A percentile compares a stretch with the other conserved stretches of the same genome.
Evolutionary conservation across 2,329 filamentous ascomycete species (phyloP).

Genomic region (Aquanectria penicillioides): DNA sequence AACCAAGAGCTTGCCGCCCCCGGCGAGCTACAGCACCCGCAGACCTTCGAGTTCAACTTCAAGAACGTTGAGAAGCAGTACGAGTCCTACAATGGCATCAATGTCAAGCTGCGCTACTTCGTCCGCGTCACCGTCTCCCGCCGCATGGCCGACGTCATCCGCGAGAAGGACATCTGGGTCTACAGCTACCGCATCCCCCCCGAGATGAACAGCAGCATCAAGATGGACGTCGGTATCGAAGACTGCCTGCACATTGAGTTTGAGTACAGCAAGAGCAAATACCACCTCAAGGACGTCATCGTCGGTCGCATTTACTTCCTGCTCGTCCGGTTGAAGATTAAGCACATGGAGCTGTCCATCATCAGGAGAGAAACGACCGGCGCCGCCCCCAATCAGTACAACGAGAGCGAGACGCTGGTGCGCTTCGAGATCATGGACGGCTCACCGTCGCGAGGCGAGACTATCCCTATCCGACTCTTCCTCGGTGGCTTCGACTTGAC

Average conservation of each 20-base stretch:
- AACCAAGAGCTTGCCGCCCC: slow-evolving; percentile 97
- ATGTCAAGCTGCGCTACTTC: slow-evolving; percentile 98
- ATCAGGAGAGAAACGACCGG: slow-evolving; percentile 97
- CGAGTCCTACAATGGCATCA: slow-evolving; percentile 99
- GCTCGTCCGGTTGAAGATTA: slow-evolving; percentile 96
- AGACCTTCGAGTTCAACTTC: slow-evolving; percentile 99
- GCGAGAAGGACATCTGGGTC: slow-evolving; percentile 99
- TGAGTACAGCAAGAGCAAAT: slow-evolving; percentile 99
- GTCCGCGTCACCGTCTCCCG: slow-evolving; percentile 95
- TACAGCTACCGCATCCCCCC: slow-evolving; percentile 98
- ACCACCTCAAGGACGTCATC: slow-evolving; percentile 98
- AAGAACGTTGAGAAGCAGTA: slow-evolving; percentile 99
- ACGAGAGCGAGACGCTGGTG: slow-evolving; percentile 97
- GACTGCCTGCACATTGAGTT: slow-evolving; percentile 99
- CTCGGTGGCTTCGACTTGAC: slow-evolving; percentile 97
- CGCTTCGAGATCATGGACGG: slow-evolving; percentile 99
- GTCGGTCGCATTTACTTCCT: slow-evolving; percentile 99
- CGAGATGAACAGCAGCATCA: slow-evolving; percentile 98
- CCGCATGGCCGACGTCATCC: slow-evolving; percentile 96
- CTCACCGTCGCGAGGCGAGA: slow-evolving; percentile 93
- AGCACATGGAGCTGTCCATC: slow-evolving; percentile 99
- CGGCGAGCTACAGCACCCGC: slow-evolving; percentile 96
- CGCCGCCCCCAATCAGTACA: slow-evolving; percentile 97
- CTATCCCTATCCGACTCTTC: slow-evolving; percentile 96
- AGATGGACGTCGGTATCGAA: slow-evolving; percentile 99